Evolutionary conservation across 495 filamentous ascomycete species (phyloP).

Genomic region (Cenococcum geophilum): DNA sequence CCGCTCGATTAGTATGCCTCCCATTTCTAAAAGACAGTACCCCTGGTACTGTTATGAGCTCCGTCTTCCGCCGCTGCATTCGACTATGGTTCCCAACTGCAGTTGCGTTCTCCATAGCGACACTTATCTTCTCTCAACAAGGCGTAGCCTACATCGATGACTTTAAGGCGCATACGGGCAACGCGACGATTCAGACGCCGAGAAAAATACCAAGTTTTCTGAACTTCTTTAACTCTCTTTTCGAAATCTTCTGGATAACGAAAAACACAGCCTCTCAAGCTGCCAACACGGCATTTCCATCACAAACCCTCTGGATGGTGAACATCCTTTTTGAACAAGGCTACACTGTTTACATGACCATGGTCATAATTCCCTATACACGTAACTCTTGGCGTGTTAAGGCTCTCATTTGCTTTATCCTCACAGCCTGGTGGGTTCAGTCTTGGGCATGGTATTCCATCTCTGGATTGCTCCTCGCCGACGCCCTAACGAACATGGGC

Average conservation of each 20-base stretch:
- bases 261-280: constrained; percentile 30
- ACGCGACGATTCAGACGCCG: constrained; percentile 28
- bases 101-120: constrained; percentile 32
- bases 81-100: constrained; percentile 35
- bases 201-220: constrained; percentile 33
- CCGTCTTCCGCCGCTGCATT: constrained; percentile 30
- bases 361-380: constrained; percentile 39
- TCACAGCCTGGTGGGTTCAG: constrained; percentile 41
- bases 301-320: constrained; percentile 37
- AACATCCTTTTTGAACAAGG: constrained; percentile 37
- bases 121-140: constrained; percentile 22
- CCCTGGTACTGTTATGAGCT: constrained; percentile 19
- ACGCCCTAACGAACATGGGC: constrained; percentile 38
- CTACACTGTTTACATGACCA: constrained; percentile 40
- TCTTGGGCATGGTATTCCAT: constrained; percentile 40
- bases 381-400: constrained; percentile 35
- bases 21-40: constrained; percentile 36
- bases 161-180: constrained; percentile 30
- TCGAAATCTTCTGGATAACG: constrained; percentile 39
- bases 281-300: constrained; percentile 36
- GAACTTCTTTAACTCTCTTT: constrained; percentile 38
- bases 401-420: constrained; percentile 33
- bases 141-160: constrained; percentile 19
- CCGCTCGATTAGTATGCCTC: constrained; percentile 36
- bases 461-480: constrained; percentile 36